Evolutionary conservation across 2,329 filamentous ascomycete species (phyloP), one percentile per base, ranked within the genome.

Genomic region (Ascochyta pisi): DNA sequence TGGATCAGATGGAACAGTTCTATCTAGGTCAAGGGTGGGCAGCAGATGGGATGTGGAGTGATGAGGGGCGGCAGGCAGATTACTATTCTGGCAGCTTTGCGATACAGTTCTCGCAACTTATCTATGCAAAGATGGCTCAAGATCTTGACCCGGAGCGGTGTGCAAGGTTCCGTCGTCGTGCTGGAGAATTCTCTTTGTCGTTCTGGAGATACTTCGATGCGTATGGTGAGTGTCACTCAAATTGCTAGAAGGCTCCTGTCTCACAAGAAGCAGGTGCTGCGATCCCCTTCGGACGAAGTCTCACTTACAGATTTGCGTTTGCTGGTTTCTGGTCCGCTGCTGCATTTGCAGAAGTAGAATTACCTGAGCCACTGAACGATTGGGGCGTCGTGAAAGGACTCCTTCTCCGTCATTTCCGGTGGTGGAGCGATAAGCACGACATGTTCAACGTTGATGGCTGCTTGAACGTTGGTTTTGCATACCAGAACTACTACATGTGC

Each of bases 21-120:
- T 79, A 81, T 39, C 62, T 80, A 0, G 66, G 63, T 0, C 73
- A 80, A 3, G 82, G 81, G 0, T 84, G 82, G 82, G 78, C 79
- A 0, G 75, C 72, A 1, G 82, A 84, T 45, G 82, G 82, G 0
- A 54, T 71, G 0, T 83, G 78, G 81, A 71, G 58, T 13, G 62
- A 72, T 3, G 55, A 72, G 54, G 51, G 76, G 43, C 7, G 63
- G 15, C 81, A 83, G 41, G 80, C 77, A 0, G 82, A 83, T 47
- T 83, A 83, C 62, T 84, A 84, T 50, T 83, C 81, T 1, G 81
- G 81, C 0, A 83, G 82, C 41, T 84, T 84, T 50, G 82, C 82
- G 0, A 81, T 84, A 8, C 82, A 83, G 50, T 83, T 83, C 31
- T 77, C 75, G 2, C 81, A 83, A 54, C 64, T 83, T 3, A 65